Evolutionary conservation across 2,329 filamentous ascomycete species (phyloP), one percentile per base, ranked within the genome.

Genomic region (Lasiodiplodia citricola): DNA sequence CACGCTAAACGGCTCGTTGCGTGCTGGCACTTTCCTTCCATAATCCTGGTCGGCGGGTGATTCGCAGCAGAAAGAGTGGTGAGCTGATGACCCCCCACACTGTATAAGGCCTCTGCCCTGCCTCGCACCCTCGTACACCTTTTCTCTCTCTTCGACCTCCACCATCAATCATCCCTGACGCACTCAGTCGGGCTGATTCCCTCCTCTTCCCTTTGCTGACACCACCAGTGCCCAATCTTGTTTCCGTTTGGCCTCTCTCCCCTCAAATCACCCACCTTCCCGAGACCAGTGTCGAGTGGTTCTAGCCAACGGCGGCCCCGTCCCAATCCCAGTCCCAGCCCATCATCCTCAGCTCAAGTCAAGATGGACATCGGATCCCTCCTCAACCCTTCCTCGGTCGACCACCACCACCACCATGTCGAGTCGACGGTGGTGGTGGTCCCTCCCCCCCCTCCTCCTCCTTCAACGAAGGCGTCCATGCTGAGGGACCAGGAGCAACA

Each of bases 291-390:
- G 35, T 38, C 28, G 52, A 57, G 65, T 41, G 21, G 18, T 2
- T 41, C 28, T 14, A 14, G 35, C 38, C 28, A 47, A 47, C 44
- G 14, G 21, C 28, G 28, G 13, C 18, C 6, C 21, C 3, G 18
- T 10, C 31, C 8, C 31, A 35, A 0, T 35, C 41, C 6, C 35
- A 57, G 31, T 44, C 41, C 41, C 14, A 21, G n/a, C 18, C 37
- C 54, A 25, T 11, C 38, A 25, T 11, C 25, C 47, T 47, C 44
- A 47, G 44, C 44, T 2, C 44, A 47, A 64, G 31, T 23, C 55
- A 64, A 28, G 74, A 80, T 83, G 76, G 80, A 79, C 70, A 83
- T 84, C 68, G 69, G 77, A 52, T 76, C 77, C 14, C 72, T 83
- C 31, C 80, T 84, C 52, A 83, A 83, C 67, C 73, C 81, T 14